Evolutionary conservation across 768 basidiomycete genomes (phyloP).

Genomic region (Suillus americanus): DNA sequence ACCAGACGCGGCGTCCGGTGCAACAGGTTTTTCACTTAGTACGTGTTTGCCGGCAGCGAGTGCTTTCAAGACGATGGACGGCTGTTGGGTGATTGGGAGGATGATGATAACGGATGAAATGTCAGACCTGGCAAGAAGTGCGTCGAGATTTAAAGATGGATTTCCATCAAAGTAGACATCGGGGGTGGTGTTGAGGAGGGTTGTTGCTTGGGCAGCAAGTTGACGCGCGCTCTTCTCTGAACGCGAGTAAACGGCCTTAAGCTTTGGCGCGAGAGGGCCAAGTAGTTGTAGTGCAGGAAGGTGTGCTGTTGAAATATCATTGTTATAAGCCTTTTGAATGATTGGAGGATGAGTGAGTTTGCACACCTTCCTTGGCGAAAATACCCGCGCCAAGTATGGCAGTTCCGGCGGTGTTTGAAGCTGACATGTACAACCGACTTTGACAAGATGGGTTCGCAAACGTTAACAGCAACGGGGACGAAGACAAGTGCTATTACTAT

Average conservation of each 20-base stretch:
- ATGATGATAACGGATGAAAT: constrained; percentile 73
- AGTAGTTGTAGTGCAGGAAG: constrained; percentile 70
- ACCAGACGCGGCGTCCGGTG: constrained; percentile 64
- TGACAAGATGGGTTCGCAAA: neutral
- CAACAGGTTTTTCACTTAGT: constrained; percentile 86
- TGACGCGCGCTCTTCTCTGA: constrained; percentile 59
- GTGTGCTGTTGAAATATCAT: constrained; percentile 52
- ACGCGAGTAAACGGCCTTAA: constrained; percentile 80
- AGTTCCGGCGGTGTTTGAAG: constrained; percentile 47
- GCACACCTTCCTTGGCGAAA: constrained; percentile 72
- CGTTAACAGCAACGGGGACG: neutral
- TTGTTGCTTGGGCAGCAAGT: constrained; percentile 47
- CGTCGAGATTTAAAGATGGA: constrained; percentile 47
- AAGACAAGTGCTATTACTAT: neutral
- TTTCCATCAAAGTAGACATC: constrained; percentile 58
- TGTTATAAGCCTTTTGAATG: constrained; percentile 22
- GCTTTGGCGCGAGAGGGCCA: constrained; percentile 41
- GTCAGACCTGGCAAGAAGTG: constrained; percentile 65
- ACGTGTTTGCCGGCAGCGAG: constrained; percentile 84
- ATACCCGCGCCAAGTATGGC: constrained; percentile 84
- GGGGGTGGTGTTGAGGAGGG: constrained; percentile 39
- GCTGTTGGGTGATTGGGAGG: constrained; percentile 77
- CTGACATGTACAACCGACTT: constrained; percentile 34
- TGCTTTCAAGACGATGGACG: constrained; percentile 60
- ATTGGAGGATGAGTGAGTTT: constrained; percentile 7